Conservation (phyloP, 1,284 basidiomycete species). For the Cryptococcus jaspeensis region DNA sequence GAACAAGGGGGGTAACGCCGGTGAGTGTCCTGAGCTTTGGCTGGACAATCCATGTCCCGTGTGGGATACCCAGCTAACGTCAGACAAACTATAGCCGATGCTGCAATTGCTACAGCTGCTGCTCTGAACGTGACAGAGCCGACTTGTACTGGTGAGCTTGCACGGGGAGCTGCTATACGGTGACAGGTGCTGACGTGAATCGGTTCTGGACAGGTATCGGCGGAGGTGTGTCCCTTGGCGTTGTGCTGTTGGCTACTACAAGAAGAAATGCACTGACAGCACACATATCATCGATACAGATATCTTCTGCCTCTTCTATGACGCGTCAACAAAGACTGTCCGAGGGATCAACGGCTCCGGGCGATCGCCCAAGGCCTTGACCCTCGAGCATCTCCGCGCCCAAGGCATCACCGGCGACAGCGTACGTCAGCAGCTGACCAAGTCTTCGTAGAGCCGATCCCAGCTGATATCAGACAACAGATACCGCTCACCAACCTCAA, state of each 20-base stretch:
- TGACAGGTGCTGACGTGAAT: background rate
- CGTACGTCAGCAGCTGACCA: slow-evolving; percentile 18
- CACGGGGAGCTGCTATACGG: slow-evolving; percentile 1
- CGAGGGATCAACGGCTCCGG: slow-evolving; percentile 63
- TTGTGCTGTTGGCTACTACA: background rate
- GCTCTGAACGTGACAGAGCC: slow-evolving; percentile 83
- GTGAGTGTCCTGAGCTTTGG: slow-evolving; percentile 20
- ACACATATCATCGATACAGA: slow-evolving; percentile 52
- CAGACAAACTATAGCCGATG: slow-evolving; percentile 57
- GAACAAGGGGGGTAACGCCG: slow-evolving; percentile 87
- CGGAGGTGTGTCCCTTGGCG: slow-evolving; percentile 16
- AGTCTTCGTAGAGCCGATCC: background rate
- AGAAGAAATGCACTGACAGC: too few relatives aligned
- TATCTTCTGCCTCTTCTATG: slow-evolving; percentile 88
- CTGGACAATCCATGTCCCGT: background rate
- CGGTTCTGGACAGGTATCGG: slow-evolving; percentile 47
- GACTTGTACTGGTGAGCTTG: slow-evolving; percentile 37
- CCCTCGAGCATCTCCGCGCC: slow-evolving; percentile 67
- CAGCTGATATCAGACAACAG: slow-evolving; percentile 15
- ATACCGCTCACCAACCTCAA: slow-evolving; percentile 78
- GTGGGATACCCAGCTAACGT: background rate
- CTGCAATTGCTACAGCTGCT: slow-evolving; percentile 75
- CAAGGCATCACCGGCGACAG: slow-evolving; percentile 66
- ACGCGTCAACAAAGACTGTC: slow-evolving; percentile 74
- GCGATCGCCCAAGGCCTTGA: slow-evolving; percentile 73